Percentiles rank a stretch among this genome's conserved stretches.
These are phyloP conservation scores for Solanum habrochaites DNA, from an alignment of 257 asterid species.

Conservation along the genomic window DNA sequence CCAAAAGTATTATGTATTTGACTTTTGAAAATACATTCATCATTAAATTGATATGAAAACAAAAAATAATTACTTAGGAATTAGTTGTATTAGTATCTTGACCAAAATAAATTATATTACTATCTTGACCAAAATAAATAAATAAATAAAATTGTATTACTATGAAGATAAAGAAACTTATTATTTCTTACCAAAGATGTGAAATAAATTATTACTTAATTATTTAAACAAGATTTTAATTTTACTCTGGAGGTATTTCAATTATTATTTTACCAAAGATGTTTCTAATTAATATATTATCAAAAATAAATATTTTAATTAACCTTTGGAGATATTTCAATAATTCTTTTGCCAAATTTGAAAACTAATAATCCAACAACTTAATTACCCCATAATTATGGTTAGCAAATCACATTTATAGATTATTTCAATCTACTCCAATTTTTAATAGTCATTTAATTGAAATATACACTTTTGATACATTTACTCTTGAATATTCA, in stretches of 20 bases:
- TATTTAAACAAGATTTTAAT: not conserved
- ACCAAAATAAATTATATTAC: not conserved
- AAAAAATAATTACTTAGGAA: not conserved
- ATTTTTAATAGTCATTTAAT: not conserved
- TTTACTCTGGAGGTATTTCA: not conserved
- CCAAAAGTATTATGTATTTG: not conserved
- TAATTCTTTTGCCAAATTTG: not conserved
- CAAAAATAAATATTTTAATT: not conserved
- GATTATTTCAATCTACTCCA: not conserved
- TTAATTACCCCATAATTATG: not conserved
- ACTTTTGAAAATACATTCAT: not conserved
- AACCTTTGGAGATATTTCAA: not conserved
- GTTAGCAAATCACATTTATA: not conserved
- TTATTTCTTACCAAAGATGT: not conserved
- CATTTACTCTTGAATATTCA: not conserved
- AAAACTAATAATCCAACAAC: not conserved
- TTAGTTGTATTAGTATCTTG: too few species aligned
- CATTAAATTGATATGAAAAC: not conserved
- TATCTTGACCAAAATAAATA: not conserved
- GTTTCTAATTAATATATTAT: not conserved
- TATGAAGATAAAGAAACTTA: not conserved
- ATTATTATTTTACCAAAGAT: not conserved
- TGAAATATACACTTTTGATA: not conserved
- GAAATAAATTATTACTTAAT: too few species aligned
- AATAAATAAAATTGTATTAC: not conserved